These are phyloP conservation scores for Starmerella powellii DNA, from an alignment of 805 yeast species.

Conservation along the genomic window DNA sequence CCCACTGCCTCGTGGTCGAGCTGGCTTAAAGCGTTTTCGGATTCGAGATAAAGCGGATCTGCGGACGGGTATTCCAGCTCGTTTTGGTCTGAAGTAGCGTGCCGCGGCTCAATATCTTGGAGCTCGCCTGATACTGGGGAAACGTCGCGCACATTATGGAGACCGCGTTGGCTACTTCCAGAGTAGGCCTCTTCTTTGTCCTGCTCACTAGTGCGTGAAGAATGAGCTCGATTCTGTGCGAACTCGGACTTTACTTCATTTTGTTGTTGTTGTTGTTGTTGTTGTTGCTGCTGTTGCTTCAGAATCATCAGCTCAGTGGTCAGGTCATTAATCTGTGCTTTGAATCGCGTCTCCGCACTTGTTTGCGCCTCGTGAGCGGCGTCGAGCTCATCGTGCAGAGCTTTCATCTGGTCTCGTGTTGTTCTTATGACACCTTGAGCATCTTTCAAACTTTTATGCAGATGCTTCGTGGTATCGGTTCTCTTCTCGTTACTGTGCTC, in stretches of 20 bases:
- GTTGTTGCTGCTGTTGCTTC: too few relatives aligned
- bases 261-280: not conserved
- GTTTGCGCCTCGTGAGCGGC: not conserved
- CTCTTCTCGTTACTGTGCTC: conserved; percentile 7
- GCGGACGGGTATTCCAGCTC: too few relatives aligned
- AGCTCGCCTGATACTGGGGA: too few relatives aligned
- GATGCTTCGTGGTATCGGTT: not conserved
- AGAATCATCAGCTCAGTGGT: not conserved
- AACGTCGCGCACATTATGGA: too few relatives aligned
- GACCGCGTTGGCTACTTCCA: too few relatives aligned
- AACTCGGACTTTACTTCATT: too few relatives aligned
- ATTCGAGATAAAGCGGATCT: not conserved
- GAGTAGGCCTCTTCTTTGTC: too few relatives aligned
- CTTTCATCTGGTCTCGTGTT: conserved; percentile 5
- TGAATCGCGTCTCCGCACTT: not conserved
- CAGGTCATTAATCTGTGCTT: not conserved
- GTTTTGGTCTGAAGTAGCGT: too few relatives aligned
- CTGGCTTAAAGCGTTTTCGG: not conserved
- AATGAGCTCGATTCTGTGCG: too few relatives aligned
- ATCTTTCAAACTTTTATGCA: conserved; percentile 10
- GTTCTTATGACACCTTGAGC: conserved; percentile 10
- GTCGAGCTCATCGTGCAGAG: conserved; percentile 14
- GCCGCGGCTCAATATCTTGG: too few relatives aligned
- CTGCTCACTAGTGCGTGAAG: too few relatives aligned
- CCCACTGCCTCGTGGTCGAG: conserved; percentile 5